These are phyloP conservation scores for Picea glauca DNA, from an alignment of 75 land plant species.

Conservation along the genomic window DNA sequence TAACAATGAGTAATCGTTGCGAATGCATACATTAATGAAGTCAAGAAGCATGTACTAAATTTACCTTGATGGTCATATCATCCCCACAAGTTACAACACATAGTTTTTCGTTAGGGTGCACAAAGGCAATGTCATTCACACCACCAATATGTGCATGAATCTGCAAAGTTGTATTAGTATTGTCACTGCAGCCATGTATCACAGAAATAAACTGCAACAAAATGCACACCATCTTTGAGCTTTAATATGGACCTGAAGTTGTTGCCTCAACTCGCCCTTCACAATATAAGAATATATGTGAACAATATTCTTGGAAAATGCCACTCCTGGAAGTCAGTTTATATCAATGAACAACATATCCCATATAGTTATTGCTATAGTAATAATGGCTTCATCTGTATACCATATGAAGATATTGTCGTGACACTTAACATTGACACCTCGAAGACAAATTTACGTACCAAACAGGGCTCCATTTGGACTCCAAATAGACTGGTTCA, in stretches of 20 bases:
- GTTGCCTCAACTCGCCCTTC: conserved; percentile 44
- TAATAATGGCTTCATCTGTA: too few relatives aligned
- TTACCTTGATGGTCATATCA: conserved; percentile 24
- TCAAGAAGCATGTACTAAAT: neutral
- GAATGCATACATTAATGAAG: too few relatives aligned
- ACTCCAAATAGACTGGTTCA: too few relatives aligned
- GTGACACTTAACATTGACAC: too few relatives aligned
- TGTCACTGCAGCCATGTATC: neutral
- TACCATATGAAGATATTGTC: too few relatives aligned
- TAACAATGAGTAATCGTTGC: neutral
- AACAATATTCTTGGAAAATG: too few relatives aligned
- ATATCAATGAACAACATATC: too few relatives aligned
- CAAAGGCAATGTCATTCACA: conserved; percentile 22
- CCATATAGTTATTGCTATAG: too few relatives aligned
- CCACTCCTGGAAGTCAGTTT: too few relatives aligned
- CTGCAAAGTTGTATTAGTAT: neutral
- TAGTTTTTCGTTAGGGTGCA: conserved; percentile 14
- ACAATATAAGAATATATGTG: conserved; percentile 49
- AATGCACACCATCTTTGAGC: neutral
- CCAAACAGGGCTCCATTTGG: too few relatives aligned
- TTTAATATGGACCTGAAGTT: conserved; percentile 46
- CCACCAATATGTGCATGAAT: conserved; percentile 23
- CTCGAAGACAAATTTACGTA: too few relatives aligned
- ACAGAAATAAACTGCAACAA: neutral
- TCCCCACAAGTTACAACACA: conserved; percentile 23